Evolutionary conservation across 345 rosid genomes (phyloP).

Genomic region (Lepidium sativum): DNA sequence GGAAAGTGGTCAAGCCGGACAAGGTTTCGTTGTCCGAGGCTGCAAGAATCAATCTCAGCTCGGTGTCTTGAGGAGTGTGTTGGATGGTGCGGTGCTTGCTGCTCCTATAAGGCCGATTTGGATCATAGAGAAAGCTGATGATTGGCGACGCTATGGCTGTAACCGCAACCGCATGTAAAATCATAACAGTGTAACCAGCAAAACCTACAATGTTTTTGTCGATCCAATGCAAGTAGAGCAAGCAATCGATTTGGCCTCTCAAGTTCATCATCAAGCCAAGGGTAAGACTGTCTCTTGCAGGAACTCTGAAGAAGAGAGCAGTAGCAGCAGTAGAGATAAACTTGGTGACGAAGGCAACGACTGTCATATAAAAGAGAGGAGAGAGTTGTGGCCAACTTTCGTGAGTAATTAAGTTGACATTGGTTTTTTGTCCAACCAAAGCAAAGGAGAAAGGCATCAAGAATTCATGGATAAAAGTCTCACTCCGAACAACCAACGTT

Average conservation of each 20-base stretch:
- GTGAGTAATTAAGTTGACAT: conserved; percentile 31
- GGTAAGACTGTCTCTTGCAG: conserved; percentile 46
- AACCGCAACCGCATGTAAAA: conserved; percentile 25
- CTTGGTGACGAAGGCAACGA: conserved; percentile 37
- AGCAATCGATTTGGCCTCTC: conserved; percentile 59
- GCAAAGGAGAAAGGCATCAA: conserved; percentile 57
- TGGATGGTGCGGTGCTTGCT: conserved; percentile 68
- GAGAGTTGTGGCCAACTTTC: conserved; percentile 36
- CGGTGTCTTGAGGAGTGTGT: conserved; percentile 39
- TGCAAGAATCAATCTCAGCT: conserved; percentile 41
- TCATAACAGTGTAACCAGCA: conserved; percentile 38
- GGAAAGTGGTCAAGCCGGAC: conserved; percentile 40
- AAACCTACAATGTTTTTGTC: conserved; percentile 39
- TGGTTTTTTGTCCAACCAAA: conserved; percentile 39
- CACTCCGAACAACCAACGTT: conserved; percentile 41
- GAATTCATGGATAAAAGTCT: conserved; percentile 45
- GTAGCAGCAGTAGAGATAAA: conserved; percentile 18
- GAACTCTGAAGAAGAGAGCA: conserved; percentile 29
- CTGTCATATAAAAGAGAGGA: conserved; percentile 36
- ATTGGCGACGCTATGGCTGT: conserved; percentile 37
- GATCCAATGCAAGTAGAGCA: conserved; percentile 48
- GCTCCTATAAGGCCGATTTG: conserved; percentile 59
- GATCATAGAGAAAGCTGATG: conserved; percentile 58
- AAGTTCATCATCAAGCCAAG: conserved; percentile 52
- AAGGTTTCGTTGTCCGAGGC: conserved; percentile 37